A percentile compares a stretch with the other conserved stretches of the same genome.
Evolutionary conservation across 208 protist species (phyloP).

Genomic region (Crithidia thermophila): DNA sequence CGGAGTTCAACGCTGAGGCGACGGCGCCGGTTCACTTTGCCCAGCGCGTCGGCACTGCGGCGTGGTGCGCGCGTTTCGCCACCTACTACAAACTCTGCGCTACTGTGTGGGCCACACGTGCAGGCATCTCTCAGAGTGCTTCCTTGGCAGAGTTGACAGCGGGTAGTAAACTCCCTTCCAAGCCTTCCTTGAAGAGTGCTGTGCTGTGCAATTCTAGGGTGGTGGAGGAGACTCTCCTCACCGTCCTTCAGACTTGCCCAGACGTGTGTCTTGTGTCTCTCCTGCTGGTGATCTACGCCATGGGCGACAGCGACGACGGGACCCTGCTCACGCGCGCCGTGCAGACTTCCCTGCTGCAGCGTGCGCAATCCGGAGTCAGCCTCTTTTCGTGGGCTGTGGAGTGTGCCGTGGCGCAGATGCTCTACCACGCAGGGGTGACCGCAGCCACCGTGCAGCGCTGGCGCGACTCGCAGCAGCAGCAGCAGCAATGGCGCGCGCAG

Average conservation of each 20-base stretch:
- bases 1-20: background rate
- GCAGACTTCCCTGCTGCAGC: background rate
- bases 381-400: conserved; percentile 20
- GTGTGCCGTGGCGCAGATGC: conserved; percentile 21
- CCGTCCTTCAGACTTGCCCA: conserved; percentile 17
- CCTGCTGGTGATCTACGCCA: background rate
- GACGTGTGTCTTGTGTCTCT: conserved; percentile 16
- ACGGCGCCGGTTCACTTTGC: background rate
- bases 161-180: too few species aligned
- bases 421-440: conserved; percentile 24
- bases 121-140: too few species aligned
- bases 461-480: background rate
- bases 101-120: background rate
- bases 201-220: conserved; percentile 3
- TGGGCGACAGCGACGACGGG: background rate
- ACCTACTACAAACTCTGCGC: conserved; percentile 17
- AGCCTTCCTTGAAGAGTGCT: background rate
- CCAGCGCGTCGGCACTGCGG: background rate
- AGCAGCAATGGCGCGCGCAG: too few species aligned
- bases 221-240: conserved; percentile 2
- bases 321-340: background rate
- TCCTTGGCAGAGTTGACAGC: too few species aligned
- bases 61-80: conserved; percentile 8
- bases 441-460: conserved; percentile 3
- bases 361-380: background rate